A percentile compares a stretch with the other conserved stretches of the same genome.
Evolutionary conservation across 139 green algal species (phyloP).

Genomic region (Volvox reticuliferus): DNA sequence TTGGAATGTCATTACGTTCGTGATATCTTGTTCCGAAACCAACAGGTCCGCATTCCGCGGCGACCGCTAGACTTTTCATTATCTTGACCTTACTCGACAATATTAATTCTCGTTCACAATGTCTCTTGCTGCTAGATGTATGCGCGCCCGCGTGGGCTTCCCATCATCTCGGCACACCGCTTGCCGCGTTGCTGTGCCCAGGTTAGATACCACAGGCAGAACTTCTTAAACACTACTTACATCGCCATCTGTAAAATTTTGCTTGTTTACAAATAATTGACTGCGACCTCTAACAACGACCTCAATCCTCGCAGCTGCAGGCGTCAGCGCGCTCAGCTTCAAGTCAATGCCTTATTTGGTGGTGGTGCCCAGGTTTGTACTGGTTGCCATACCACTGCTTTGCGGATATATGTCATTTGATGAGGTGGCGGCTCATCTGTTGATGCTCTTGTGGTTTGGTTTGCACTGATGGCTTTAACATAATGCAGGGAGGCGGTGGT

Average conservation of each 20-base stretch:
- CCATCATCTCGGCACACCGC: not conserved
- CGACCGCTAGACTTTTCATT: too few relatives aligned
- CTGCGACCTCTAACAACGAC: not conserved
- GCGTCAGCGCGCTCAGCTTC: not conserved
- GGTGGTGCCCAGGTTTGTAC: constrained; percentile 19
- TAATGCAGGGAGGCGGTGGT: constrained; percentile 62
- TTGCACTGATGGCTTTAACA: not conserved
- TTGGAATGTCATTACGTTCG: too few relatives aligned
- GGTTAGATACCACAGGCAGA: not conserved
- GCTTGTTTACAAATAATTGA: not conserved
- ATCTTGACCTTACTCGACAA: too few relatives aligned
- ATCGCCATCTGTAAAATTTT: not conserved
- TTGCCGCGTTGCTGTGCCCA: constrained; percentile 3
- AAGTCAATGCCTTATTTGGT: constrained; percentile 40
- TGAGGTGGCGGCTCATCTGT: not conserved
- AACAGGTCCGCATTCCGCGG: too few relatives aligned
- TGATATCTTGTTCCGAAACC: not conserved
- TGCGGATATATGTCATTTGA: not conserved
- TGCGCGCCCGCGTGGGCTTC: not conserved
- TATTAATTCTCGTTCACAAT: not conserved
- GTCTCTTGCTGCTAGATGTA: constrained; percentile 14
- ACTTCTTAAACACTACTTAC: too few relatives aligned
- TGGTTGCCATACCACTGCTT: not conserved
- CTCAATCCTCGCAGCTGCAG: not conserved
- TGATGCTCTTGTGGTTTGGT: not conserved